These are phyloP conservation scores for Pochonia chlamydosporia DNA, from an alignment of 2,329 filamentous ascomycete genomes.

Conservation along the genomic window DNA sequence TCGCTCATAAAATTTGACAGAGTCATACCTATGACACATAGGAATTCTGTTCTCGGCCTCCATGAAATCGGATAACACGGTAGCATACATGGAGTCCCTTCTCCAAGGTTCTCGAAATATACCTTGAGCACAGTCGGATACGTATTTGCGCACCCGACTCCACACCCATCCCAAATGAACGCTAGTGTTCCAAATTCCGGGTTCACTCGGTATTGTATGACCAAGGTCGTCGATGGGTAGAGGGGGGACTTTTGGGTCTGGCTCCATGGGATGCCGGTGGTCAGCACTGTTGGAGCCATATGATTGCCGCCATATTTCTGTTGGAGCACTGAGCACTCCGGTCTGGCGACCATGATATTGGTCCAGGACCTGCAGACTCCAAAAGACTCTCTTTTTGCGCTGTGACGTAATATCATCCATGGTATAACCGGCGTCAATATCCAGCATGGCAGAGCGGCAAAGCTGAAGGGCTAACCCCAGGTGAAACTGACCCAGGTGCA, in stretches of 20 bases:
- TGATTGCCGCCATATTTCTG: slow-evolving; percentile 34
- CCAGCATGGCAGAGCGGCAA: slow-evolving; percentile 43
- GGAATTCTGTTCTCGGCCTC: slow-evolving; percentile 43
- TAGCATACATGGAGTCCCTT: slow-evolving; percentile 45
- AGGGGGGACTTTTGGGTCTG: slow-evolving; percentile 30
- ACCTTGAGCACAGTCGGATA: slow-evolving; percentile 41
- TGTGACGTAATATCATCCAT: slow-evolving; percentile 29
- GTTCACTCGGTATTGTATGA: slow-evolving; percentile 30
- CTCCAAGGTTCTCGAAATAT: slow-evolving; percentile 45
- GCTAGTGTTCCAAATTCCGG: slow-evolving; percentile 45
- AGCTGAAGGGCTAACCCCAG: slow-evolving; percentile 44
- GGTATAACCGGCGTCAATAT: slow-evolving; percentile 33
- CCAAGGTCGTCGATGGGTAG: slow-evolving; percentile 39
- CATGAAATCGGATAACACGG: slow-evolving; percentile 44
- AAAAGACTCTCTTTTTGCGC: slow-evolving; percentile 44
- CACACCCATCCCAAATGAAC: slow-evolving; percentile 46
- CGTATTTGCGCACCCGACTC: slow-evolving; percentile 40
- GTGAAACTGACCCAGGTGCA: slow-evolving; percentile 43
- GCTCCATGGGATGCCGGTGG: slow-evolving; percentile 14
- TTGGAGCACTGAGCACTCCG: slow-evolving; percentile 34
- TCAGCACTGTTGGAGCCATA: slow-evolving; percentile 18
- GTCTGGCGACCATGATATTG: slow-evolving; percentile 43
- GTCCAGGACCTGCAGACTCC: slow-evolving; percentile 45
- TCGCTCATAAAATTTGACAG: slow-evolving; percentile 45
- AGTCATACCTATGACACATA: slow-evolving; percentile 46